Conservation (phyloP, 257 asterid species). For the Eucommia ulmoides region DNA sequence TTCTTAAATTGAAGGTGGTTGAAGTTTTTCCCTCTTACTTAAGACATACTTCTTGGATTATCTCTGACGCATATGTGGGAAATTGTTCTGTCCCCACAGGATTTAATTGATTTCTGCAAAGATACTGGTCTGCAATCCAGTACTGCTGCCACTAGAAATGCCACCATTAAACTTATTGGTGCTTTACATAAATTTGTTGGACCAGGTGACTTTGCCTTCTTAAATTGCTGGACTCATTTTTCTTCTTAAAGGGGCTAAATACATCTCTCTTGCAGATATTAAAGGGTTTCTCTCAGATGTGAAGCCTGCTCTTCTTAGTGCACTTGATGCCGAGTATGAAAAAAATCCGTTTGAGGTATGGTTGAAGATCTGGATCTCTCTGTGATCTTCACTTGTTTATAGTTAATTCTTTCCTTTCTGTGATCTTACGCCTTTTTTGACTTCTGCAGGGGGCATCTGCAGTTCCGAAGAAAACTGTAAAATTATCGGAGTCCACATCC, state of each 20-base stretch:
- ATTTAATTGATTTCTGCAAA: conserved; percentile 92
- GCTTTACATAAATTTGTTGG: conserved; percentile 92
- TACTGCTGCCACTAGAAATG: conserved; percentile 94
- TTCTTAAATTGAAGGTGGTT: conserved; percentile 78
- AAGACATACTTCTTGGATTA: neutral
- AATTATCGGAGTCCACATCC: conserved; percentile 43
- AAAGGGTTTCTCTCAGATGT: conserved; percentile 93
- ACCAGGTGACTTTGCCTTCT: conserved; percentile 53
- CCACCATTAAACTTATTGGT: conserved; percentile 87
- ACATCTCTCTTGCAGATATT: conserved; percentile 42
- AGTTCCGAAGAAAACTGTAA: conserved; percentile 75
- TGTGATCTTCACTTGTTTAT: neutral
- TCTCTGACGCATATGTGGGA: too few species aligned
- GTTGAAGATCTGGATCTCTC: conserved; percentile 26
- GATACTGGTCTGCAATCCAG: conserved; percentile 94
- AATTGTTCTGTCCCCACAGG: conserved; percentile 61
- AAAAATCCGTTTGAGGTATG: conserved; percentile 90
- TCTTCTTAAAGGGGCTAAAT: conserved; percentile 15
- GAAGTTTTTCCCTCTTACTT: neutral
- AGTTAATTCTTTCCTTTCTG: neutral
- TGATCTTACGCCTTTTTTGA: conserved; percentile 1
- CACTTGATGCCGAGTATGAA: conserved; percentile 94
- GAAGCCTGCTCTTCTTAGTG: conserved; percentile 93
- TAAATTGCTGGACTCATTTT: conserved; percentile 3
- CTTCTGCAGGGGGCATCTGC: conserved; percentile 56